Percentiles rank a stretch among this genome's conserved stretches.
These are phyloP conservation scores for Zygosaccharomyces pseudobailii DNA, from an alignment of 1,139 yeast genomes.

Conservation along the genomic window DNA sequence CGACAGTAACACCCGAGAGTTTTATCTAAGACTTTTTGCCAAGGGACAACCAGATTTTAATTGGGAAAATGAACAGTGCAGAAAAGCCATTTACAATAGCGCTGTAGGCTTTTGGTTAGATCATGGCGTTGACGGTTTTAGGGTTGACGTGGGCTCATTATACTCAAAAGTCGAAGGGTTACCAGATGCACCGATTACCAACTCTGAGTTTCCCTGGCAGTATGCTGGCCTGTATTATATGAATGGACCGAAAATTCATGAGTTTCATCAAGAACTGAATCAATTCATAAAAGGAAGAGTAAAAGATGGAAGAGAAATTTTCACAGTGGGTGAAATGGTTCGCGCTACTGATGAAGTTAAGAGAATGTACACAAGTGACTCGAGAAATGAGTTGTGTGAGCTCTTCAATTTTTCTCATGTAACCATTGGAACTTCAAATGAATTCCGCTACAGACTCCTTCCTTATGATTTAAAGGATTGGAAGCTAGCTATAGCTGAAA, in stretches of 20 bases:
- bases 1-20: conserved; percentile 49
- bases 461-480: conserved; percentile 41
- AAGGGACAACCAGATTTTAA: conserved; percentile 53
- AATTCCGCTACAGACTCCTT: conserved; percentile 36
- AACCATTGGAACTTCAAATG: conserved; percentile 40
- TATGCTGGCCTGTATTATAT: conserved; percentile 35
- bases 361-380: conserved; percentile 46
- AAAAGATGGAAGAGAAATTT: conserved; percentile 45
- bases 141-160: conserved; percentile 52
- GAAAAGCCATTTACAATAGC: conserved; percentile 47
- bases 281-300: conserved; percentile 31
- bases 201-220: conserved; percentile 42
- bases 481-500: conserved; percentile 40
- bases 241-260: conserved; percentile 54
- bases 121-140: conserved; percentile 54
- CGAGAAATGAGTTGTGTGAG: conserved; percentile 48
- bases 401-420: conserved; percentile 47
- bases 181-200: conserved; percentile 47
- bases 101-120: conserved; percentile 53
- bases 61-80: conserved; percentile 52
- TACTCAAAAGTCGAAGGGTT: conserved; percentile 47
- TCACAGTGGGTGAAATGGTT: conserved; percentile 58
- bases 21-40: conserved; percentile 51
- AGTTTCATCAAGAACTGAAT: conserved; percentile 52
- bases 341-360: conserved; percentile 41